Percentiles rank a stretch among this genome's conserved stretches.
Conservation (phyloP, 2,329 filamentous ascomycete genomes). For the Aspergillus sp. region DNA sequence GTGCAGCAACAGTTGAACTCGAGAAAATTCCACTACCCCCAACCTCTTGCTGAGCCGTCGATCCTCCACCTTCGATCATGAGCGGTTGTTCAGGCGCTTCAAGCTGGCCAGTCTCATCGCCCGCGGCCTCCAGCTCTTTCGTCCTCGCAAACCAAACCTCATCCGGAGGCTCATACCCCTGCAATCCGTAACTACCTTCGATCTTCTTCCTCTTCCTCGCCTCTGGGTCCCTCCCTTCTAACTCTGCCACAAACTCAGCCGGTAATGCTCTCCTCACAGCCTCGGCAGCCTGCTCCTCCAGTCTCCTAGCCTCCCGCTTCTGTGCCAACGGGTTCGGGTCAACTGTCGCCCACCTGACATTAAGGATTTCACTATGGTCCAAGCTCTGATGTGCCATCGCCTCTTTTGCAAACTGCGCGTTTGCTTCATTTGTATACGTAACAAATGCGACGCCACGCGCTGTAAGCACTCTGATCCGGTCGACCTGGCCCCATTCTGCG, state of each 20-base stretch:
- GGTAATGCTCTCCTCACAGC: conserved; percentile 86
- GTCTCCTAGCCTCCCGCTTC: conserved; percentile 80
- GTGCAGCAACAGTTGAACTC: conserved; percentile 74
- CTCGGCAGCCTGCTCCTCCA: conserved; percentile 96
- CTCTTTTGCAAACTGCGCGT: conserved; percentile 87
- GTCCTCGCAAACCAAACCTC: conserved; percentile 89
- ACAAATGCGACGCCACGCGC: conserved; percentile 89
- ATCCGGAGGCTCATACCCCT: conserved; percentile 92
- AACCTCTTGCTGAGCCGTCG: conserved; percentile 33
- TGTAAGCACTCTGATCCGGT: conserved; percentile 84
- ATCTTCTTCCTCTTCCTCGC: conserved; percentile 85
- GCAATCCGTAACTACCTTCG: conserved; percentile 82
- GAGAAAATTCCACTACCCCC: conserved; percentile 71
- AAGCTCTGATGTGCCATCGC: conserved; percentile 94
- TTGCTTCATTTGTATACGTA: conserved; percentile 88
- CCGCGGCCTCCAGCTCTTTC: conserved; percentile 65
- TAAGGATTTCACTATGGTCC: conserved; percentile 88
- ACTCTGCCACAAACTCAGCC: conserved; percentile 85
- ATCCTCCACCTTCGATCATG: conserved; percentile 45
- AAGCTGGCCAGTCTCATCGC: conserved; percentile 58
- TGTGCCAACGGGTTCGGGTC: conserved; percentile 95
- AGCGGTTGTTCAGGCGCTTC: conserved; percentile 48
- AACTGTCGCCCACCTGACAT: conserved; percentile 94
- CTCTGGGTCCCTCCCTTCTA: conserved; percentile 87
- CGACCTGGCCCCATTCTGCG: conserved; percentile 92